phyloP scores from a whole-genome alignment of 768 basidiomycete genomes.

The Amanita muscaria region DNA sequence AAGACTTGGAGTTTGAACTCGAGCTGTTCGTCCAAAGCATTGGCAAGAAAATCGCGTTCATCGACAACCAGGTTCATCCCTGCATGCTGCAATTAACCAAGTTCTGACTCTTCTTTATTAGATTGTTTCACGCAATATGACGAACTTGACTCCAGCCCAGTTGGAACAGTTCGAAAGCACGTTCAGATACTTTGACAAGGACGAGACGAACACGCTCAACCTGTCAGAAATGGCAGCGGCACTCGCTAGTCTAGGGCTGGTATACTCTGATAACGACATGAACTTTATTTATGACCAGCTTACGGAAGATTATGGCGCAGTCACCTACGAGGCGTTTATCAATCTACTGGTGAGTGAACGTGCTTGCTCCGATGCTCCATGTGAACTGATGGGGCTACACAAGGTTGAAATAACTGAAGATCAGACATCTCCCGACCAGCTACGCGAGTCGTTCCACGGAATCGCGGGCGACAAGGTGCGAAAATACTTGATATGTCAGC shows the following conservation, averaged over 20 bases:
- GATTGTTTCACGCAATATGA: slow-evolving; percentile 91
- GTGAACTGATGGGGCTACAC: background rate
- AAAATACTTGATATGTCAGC: background rate
- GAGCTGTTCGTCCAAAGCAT: slow-evolving; percentile 75
- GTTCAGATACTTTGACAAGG: slow-evolving; percentile 95
- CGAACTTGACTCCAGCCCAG: slow-evolving; percentile 91
- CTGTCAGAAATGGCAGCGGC: slow-evolving; percentile 88
- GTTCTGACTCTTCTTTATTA: slow-evolving; percentile 22
- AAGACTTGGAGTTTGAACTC: slow-evolving; percentile 87
- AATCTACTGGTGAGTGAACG: slow-evolving; percentile 65
- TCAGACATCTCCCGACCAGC: slow-evolving; percentile 85
- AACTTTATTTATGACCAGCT: slow-evolving; percentile 76
- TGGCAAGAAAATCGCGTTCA: slow-evolving; percentile 86
- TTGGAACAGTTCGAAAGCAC: slow-evolving; percentile 95
- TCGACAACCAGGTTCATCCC: slow-evolving; percentile 78
- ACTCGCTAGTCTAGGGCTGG: slow-evolving; percentile 87
- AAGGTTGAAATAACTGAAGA: slow-evolving; percentile 96
- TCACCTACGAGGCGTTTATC: slow-evolving; percentile 91
- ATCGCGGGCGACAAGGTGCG: slow-evolving; percentile 84
- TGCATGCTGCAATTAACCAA: slow-evolving; percentile 10
- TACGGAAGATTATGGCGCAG: slow-evolving; percentile 72
- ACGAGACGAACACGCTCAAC: slow-evolving; percentile 82
- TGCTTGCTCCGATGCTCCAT: slow-evolving; percentile 2
- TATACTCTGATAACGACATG: slow-evolving; percentile 89
- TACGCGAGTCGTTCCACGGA: slow-evolving; percentile 88